phyloP scores from a whole-genome alignment of 2,329 filamentous ascomycete genomes.

The Exophiala sideris region DNA sequence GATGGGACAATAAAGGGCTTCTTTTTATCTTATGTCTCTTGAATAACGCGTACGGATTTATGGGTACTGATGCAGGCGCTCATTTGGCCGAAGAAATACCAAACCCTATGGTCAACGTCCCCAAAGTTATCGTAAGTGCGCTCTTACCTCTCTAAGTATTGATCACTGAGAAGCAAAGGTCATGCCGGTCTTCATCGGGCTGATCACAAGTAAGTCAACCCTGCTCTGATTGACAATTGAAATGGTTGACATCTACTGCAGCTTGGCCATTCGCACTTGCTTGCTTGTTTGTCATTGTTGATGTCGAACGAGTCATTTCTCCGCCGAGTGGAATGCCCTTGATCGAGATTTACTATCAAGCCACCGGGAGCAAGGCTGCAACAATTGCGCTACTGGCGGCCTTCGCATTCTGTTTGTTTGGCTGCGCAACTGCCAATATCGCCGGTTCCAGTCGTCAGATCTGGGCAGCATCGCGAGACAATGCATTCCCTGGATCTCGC shows the following conservation, averaged over 20 bases:
- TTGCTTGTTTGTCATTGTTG: conserved; percentile 39
- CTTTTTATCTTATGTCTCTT: conserved; percentile 30
- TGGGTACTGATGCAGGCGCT: conserved; percentile 18
- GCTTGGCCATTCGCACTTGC: background rate
- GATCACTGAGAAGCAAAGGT: background rate
- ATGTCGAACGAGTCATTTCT: conserved; percentile 38
- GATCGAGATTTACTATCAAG: conserved; percentile 50
- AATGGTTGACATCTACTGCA: background rate
- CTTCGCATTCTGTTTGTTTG: conserved; percentile 35
- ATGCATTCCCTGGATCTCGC: conserved; percentile 42
- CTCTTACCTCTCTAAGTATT: background rate
- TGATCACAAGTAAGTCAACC: background rate
- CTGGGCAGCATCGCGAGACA: conserved; percentile 49
- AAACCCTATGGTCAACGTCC: conserved; percentile 37
- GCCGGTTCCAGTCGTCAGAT: conserved; percentile 33
- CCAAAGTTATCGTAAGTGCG: conserved; percentile 30
- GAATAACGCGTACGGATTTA: conserved; percentile 22
- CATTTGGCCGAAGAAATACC: conserved; percentile 24
- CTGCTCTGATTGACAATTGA: background rate
- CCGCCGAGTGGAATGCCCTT: conserved; percentile 48
- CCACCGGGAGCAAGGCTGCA: conserved; percentile 41
- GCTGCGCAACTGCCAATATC: conserved; percentile 11
- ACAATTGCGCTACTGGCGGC: conserved; percentile 48
- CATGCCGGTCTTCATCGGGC: background rate
- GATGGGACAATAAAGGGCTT: conserved; percentile 33